These are phyloP conservation scores for Exophiala phaeomuriformis DNA, from an alignment of 2,329 filamentous ascomycete species.

Conservation along the genomic window DNA sequence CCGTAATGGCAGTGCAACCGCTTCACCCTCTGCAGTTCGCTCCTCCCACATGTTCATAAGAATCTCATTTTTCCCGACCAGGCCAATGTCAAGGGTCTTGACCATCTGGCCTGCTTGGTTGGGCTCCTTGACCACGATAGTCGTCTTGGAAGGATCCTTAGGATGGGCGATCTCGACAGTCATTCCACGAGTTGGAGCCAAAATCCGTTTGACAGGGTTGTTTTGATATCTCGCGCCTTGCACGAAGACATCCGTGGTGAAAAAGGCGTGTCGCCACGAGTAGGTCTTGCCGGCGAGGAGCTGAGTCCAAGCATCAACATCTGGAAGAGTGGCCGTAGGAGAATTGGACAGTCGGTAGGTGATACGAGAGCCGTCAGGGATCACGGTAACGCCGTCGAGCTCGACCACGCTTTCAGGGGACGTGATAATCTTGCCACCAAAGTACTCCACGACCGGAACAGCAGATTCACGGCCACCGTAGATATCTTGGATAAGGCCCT, in stretches of 20 bases:
- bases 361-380: slow-evolving; percentile 69
- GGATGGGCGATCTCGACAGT: slow-evolving; percentile 81
- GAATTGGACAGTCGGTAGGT: slow-evolving; percentile 76
- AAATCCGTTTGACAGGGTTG: slow-evolving; percentile 88
- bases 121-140: slow-evolving; percentile 81
- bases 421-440: slow-evolving; percentile 73
- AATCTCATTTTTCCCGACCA: slow-evolving; percentile 70
- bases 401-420: slow-evolving; percentile 63
- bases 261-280: slow-evolving; percentile 91
- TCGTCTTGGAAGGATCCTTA: slow-evolving; percentile 72
- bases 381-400: slow-evolving; percentile 73
- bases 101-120: slow-evolving; percentile 77
- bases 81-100: slow-evolving; percentile 78
- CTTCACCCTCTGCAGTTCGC: slow-evolving; percentile 72
- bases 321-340: slow-evolving; percentile 65
- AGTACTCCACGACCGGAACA: slow-evolving; percentile 87
- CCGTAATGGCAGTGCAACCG: slow-evolving; percentile 74
- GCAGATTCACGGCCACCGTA: slow-evolving; percentile 66
- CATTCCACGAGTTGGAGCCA: slow-evolving; percentile 76
- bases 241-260: slow-evolving; percentile 86
- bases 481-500: slow-evolving; percentile 67
- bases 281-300: slow-evolving; percentile 77
- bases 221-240: slow-evolving; percentile 96
- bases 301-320: slow-evolving; percentile 75
- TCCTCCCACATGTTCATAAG: slow-evolving; percentile 87